Base-by-base conservation (phyloP, 2,329 filamentous ascomycete genomes). In the Didymella glomerata region DNA sequence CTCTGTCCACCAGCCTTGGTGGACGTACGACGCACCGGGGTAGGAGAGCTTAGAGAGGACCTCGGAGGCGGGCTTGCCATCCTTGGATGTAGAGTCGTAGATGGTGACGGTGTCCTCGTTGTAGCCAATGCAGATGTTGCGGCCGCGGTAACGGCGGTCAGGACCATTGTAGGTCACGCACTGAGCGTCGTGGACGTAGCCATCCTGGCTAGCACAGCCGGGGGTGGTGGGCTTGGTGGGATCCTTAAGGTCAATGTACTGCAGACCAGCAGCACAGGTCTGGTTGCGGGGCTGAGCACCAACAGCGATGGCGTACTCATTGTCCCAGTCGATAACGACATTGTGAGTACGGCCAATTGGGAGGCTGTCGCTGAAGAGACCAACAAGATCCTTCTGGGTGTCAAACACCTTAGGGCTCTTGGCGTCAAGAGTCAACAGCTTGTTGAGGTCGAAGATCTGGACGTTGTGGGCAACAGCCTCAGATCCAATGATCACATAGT, bases 161-260 rank as follows among this genome's bases (percentile, higher is more conserved):
- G 83, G 83, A 0, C 84, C 84, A 9, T 78, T 79, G 75, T 84
- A 85, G 40, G 81, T 80, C 9, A 87, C 75, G 69, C 85, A 87
- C 72, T 88, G 85, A 2, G 85, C 85, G 65, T 87, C 85, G 69
- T 87, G 85, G 5, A 86, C 84, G 68, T 87, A 87, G 52, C 84
- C 84, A 68, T 86, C 85, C 36, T 80, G 70, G 40, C 78, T 75
- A 9, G 82, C 81, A 66, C 69, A 87, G 18, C 85, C 85, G 10
- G 83, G 82, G 3, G 79, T 80, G 18, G 76, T 80, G 8, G 84
- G 82, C 66, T 84, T 85, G 40, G 77, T 71, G 20, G 84, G 79
- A 65, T 86, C 81, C 22, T 77, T 78, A n/a, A 87, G 75, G 69
- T 87, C 83, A 57, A 87, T 82, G 76, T 86, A 85, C 73, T 85